phyloP scores from a whole-genome alignment of 2,329 filamentous ascomycete genomes.

The Hortaea werneckii region DNA sequence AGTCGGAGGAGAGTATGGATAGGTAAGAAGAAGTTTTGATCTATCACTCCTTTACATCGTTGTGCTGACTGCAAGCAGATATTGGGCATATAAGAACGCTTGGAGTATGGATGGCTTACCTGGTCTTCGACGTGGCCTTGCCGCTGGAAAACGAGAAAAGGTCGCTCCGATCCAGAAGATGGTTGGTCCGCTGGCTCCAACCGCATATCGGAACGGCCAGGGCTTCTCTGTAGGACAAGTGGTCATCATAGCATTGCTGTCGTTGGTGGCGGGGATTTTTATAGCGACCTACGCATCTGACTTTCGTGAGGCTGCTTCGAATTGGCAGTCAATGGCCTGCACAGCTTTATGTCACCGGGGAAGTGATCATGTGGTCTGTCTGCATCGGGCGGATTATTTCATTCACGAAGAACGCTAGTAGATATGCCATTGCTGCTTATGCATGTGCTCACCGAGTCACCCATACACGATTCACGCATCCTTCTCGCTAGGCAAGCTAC shows the following conservation, averaged over 20 bases:
- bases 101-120: constrained; percentile 36
- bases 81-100: constrained; percentile 37
- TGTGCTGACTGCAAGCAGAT: constrained; percentile 16
- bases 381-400: no score
- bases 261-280: neutral
- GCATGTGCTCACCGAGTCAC: no score
- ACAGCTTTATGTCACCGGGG: no score
- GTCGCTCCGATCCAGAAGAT: constrained; percentile 36
- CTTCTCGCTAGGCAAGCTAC: no score
- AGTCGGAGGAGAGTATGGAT: constrained; percentile 32
- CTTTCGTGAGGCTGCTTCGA: no score
- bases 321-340: no score
- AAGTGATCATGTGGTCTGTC: no score
- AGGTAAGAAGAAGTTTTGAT: constrained; percentile 14
- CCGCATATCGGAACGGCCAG: constrained; percentile 2
- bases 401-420: no score
- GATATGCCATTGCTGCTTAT: no score
- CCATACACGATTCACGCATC: no score
- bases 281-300: no score
- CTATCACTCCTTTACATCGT: neutral
- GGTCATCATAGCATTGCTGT: neutral
- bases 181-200: constrained; percentile 27
- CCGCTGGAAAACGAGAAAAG: constrained; percentile 26
- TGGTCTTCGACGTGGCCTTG: constrained; percentile 31
- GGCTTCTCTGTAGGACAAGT: constrained; percentile 1